phyloP scores from a whole-genome alignment of 2,329 filamentous ascomycete genomes.

The Paraphoma chrysanthemicola region DNA sequence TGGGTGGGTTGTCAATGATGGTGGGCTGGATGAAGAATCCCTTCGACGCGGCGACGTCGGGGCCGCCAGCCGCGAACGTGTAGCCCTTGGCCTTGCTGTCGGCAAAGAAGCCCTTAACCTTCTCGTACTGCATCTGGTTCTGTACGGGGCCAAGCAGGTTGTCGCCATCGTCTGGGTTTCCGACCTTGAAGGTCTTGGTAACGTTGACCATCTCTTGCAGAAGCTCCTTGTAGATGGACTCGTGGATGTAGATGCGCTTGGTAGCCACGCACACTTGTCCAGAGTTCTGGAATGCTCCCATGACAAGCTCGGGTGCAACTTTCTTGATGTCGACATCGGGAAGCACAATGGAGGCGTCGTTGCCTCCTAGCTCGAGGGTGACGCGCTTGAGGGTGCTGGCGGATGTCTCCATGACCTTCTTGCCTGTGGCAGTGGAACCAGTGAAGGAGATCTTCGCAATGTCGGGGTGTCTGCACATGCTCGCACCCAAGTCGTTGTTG shows the following conservation, averaged over 20 bases:
- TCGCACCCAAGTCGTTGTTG: constrained; percentile 66
- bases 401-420: constrained; percentile 65
- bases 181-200: constrained; percentile 53
- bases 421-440: constrained; percentile 66
- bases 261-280: constrained; percentile 57
- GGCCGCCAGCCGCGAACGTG: constrained; percentile 60
- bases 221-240: constrained; percentile 48
- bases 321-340: constrained; percentile 64
- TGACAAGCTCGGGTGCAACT: constrained; percentile 57
- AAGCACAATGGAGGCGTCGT: constrained; percentile 66
- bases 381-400: constrained; percentile 66
- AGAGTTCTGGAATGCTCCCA: constrained; percentile 62
- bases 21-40: constrained; percentile 68
- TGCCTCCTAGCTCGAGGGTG: constrained; percentile 68
- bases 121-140: constrained; percentile 70
- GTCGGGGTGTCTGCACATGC: constrained; percentile 65
- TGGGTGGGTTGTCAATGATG: constrained; percentile 65
- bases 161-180: constrained; percentile 48
- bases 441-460: constrained; percentile 71
- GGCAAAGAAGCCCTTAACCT: constrained; percentile 63
- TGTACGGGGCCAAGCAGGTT: constrained; percentile 66
- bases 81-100: constrained; percentile 63
- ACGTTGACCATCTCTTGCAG: constrained; percentile 53
- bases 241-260: constrained; percentile 48
- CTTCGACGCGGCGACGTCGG: constrained; percentile 39